phyloP scores from a whole-genome alignment of 1,139 yeast species.

The Debaryomyces fabryi region DNA sequence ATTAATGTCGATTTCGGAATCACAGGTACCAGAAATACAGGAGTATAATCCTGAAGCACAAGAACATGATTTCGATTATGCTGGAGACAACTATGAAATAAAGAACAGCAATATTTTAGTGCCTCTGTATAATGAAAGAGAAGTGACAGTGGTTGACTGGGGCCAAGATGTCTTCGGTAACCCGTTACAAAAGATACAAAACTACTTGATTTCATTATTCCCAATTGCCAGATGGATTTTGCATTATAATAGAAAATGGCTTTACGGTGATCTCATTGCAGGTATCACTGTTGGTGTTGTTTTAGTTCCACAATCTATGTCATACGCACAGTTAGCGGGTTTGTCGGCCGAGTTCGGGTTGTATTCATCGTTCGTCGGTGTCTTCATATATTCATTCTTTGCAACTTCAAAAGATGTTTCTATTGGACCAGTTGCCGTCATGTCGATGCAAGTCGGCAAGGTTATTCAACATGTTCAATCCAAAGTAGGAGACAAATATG shows the following conservation, averaged over 20 bases:
- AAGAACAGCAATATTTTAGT: constrained; percentile 23
- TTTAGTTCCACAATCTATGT: constrained; percentile 94
- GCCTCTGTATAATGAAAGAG: constrained; percentile 45
- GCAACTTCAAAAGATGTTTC: constrained; percentile 96
- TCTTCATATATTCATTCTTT: constrained; percentile 81
- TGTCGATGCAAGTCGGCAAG: constrained; percentile 85
- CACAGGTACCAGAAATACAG: constrained; percentile 25
- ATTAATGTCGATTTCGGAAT: constrained; percentile 14
- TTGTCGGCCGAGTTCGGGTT: constrained; percentile 83
- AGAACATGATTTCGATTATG: constrained; percentile 8
- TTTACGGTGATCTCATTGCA: constrained; percentile 81
- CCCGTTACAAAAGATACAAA: constrained; percentile 42
- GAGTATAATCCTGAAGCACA: constrained; percentile 9
- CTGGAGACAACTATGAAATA: constrained; percentile 9
- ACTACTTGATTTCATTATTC: constrained; percentile 65
- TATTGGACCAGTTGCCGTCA: constrained; percentile 96
- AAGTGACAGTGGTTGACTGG: constrained; percentile 53
- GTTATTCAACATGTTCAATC: constrained; percentile 66
- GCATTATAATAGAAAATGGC: constrained; percentile 80
- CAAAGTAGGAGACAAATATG: constrained; percentile 38
- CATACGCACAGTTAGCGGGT: constrained; percentile 87
- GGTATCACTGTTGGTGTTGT: constrained; percentile 94
- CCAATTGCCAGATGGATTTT: constrained; percentile 84
- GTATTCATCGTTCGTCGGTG: constrained; percentile 92
- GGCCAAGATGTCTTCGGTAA: constrained; percentile 33